Evolutionary conservation across 129 eudicot species (phyloP).

Genomic region (Sambucus nigra): DNA sequence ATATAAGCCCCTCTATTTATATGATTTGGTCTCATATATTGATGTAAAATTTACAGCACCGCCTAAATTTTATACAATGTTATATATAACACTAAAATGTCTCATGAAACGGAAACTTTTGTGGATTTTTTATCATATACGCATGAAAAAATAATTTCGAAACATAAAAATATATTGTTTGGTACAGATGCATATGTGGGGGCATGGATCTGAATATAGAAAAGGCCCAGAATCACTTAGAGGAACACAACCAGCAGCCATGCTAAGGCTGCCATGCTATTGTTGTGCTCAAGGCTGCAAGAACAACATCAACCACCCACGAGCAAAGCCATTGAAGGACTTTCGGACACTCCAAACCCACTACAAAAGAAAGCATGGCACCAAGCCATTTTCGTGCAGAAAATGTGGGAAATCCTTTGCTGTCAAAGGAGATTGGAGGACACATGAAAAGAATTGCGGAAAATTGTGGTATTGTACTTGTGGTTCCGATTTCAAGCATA

Average conservation of each 20-base stretch:
- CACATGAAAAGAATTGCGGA: slow-evolving; percentile 94
- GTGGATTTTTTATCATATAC: no score
- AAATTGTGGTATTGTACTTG: slow-evolving; percentile 91
- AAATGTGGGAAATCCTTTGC: slow-evolving; percentile 85
- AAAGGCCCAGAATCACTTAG: slow-evolving; percentile 84
- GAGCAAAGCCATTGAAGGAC: slow-evolving; percentile 91
- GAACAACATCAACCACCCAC: slow-evolving; percentile 92
- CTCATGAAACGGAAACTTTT: no score
- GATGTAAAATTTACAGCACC: no score
- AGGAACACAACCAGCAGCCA: slow-evolving; percentile 90
- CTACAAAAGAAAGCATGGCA: slow-evolving; percentile 90
- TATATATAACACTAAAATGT: no score
- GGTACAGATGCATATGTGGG: slow-evolving; percentile 98
- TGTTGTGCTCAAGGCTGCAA: slow-evolving; percentile 91
- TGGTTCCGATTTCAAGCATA: slow-evolving; percentile 96
- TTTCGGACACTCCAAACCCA: slow-evolving; percentile 93
- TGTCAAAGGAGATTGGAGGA: slow-evolving; percentile 96
- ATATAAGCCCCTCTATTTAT: no score
- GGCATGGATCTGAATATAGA: slow-evolving; percentile 88
- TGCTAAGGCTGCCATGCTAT: slow-evolving; percentile 92
- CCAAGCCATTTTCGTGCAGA: slow-evolving; percentile 69
- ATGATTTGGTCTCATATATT: no score
- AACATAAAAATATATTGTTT: background rate
- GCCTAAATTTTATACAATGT: no score
- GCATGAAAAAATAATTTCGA: no score